Base-by-base conservation (phyloP, 1,284 basidiomycete species). In the Porogramme epimiltina region DNA sequence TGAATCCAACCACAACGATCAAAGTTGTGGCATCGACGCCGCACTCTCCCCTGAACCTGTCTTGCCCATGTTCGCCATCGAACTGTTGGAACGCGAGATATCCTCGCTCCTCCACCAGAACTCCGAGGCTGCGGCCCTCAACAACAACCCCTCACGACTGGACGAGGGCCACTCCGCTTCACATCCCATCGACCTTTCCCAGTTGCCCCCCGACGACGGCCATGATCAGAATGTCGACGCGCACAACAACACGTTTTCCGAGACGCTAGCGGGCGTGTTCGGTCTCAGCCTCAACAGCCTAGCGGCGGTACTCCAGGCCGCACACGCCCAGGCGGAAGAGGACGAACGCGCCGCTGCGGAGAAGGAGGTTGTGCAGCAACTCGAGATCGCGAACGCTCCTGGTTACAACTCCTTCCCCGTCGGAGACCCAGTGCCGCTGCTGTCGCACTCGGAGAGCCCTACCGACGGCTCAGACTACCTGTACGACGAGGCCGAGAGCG, bases 321-420 rank as follows among this genome's bases (percentile, higher is more conserved):
- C 84, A 5, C 84, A 87, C 46, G 79, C 82, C 4, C 82, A 84
- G 51, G 80, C 77, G 39, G 71, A 74, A 24, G 75, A 79, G 54
- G 73, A 72, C 52, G 75, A 78, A 48, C 77, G 77, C 53, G 69
- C 62, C 24, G 69, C 72, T 20, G 75, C 73, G 54, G 73, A 76
- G 49, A 70, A 73, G 55, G 72, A 75, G 46, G 69, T 67, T 43
- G 73, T 77, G 25, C 71, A 77, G 45, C 75, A 74, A 58, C 76
- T 74, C 63, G 78, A 80, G 42, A 87, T 86, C 31, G 81, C 85
- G 56, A 80, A 78, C 5, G 84, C 85, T 0, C 87, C 88, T 47
- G 82, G 86, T 3, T 89, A 90, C 61, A 87, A 89, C 65, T 88
- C 85, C 13, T 78, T 89, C 28, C 87, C 82, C 10, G 81, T 80